phyloP scores from a whole-genome alignment of 2,329 filamentous ascomycete species.

The Fusarium sororula region DNA sequence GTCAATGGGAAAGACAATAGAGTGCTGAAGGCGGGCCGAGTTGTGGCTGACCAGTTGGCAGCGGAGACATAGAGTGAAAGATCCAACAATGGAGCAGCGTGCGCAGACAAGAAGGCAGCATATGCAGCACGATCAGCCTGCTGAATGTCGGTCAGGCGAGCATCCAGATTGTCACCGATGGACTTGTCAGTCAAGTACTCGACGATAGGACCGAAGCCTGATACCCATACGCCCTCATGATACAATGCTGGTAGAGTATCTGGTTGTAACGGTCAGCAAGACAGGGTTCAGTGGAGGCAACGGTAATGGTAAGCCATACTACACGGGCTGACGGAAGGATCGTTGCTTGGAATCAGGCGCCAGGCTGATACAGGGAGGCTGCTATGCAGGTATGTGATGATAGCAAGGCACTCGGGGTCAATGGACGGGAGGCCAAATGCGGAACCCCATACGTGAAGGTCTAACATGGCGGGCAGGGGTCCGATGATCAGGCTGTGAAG shows the following conservation, averaged over 20 bases:
- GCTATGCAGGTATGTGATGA: slow-evolving; percentile 78
- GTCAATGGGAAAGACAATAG: slow-evolving; percentile 88
- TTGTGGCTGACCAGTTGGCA: slow-evolving; percentile 82
- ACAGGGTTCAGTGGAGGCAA: slow-evolving; percentile 24
- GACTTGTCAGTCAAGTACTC: slow-evolving; percentile 59
- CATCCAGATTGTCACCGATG: slow-evolving; percentile 51
- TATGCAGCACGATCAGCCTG: slow-evolving; percentile 61
- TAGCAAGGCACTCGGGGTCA: slow-evolving; percentile 88
- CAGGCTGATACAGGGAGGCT: slow-evolving; percentile 68
- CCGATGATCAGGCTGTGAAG: slow-evolving; percentile 9
- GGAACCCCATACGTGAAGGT: slow-evolving; percentile 90
- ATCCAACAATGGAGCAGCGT: slow-evolving; percentile 81
- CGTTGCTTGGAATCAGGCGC: slow-evolving; percentile 77
- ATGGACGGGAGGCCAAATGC: slow-evolving; percentile 90
- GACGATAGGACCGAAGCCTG: slow-evolving; percentile 70
- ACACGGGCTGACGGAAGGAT: slow-evolving; percentile 75
- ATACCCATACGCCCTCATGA: slow-evolving; percentile 62
- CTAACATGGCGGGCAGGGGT: slow-evolving; percentile 48
- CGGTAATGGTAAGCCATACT: slow-evolving; percentile 59
- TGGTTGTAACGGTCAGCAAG: slow-evolving; percentile 45
- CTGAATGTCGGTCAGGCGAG: slow-evolving; percentile 50
- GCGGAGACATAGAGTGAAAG: slow-evolving; percentile 90
- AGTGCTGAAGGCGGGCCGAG: slow-evolving; percentile 80
- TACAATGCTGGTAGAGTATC: slow-evolving; percentile 65
- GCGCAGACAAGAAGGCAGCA: slow-evolving; percentile 76